Conservation (phyloP, 768 basidiomycete species). For the Neoboletus subvelutipes region DNA sequence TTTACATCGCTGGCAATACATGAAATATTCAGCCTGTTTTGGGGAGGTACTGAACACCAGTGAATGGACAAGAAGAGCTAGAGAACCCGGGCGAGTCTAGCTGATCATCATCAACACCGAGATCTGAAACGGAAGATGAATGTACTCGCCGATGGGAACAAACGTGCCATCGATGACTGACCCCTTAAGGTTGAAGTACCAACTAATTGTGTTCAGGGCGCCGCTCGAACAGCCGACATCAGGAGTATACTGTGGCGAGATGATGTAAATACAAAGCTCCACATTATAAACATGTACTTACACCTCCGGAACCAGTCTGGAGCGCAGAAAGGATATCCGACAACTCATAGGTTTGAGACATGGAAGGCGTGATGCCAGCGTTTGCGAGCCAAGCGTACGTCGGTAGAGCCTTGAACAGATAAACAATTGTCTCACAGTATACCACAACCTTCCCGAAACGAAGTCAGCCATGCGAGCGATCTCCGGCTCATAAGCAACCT, state of each 20-base stretch:
- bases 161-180: constrained; percentile 68
- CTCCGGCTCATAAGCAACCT: constrained; percentile 1
- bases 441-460: constrained; percentile 61
- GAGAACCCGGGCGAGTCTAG: constrained; percentile 51
- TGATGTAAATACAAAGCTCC: not conserved
- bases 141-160: constrained; percentile 52
- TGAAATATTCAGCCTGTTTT: constrained; percentile 39
- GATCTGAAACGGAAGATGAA: not conserved
- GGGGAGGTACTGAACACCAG: constrained; percentile 58
- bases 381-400: constrained; percentile 70
- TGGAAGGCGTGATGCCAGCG: constrained; percentile 74
- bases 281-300: constrained; percentile 10
- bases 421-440: constrained; percentile 60
- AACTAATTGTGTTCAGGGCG: constrained; percentile 47
- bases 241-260: constrained; percentile 44
- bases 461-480: too few relatives aligned
- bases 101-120: constrained; percentile 1
- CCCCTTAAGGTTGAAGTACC: constrained; percentile 65
- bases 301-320: constrained; percentile 51
- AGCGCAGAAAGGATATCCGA: constrained; percentile 54
- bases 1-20: not conserved
- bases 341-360: constrained; percentile 55
- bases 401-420: constrained; percentile 63
- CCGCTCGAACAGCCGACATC: constrained; percentile 43
- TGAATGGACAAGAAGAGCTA: constrained; percentile 47